These are phyloP conservation scores for Wickerhamiella sorbophila DNA, from an alignment of 805 yeast genomes.

Conservation along the genomic window DNA sequence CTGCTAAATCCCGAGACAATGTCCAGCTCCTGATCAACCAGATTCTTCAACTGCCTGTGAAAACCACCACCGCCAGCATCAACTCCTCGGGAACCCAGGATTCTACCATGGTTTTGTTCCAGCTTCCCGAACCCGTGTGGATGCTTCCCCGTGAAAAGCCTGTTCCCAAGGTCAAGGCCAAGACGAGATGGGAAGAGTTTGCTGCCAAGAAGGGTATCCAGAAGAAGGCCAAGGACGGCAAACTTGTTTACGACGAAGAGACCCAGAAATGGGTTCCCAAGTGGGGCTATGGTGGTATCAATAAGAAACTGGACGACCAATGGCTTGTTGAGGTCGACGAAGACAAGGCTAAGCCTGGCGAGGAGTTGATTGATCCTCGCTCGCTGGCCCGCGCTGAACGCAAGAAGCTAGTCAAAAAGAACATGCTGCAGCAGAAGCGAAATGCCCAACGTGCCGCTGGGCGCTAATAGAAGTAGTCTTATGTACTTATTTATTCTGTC, in stretches of 20 bases:
- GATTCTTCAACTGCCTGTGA: constrained; percentile 75
- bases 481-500: background rate
- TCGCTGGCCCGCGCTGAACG: constrained; percentile 67
- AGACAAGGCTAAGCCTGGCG: constrained; percentile 24
- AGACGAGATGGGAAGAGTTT: constrained; percentile 92
- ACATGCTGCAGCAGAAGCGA: constrained; percentile 69
- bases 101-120: constrained; percentile 68
- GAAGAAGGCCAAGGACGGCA: constrained; percentile 80
- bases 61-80: constrained; percentile 64
- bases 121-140: constrained; percentile 71
- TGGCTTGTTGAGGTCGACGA: constrained; percentile 95
- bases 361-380: constrained; percentile 77
- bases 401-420: constrained; percentile 71
- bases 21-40: constrained; percentile 86
- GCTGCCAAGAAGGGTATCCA: constrained; percentile 92
- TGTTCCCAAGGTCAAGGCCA: constrained; percentile 80
- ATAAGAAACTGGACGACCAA: constrained; percentile 73
- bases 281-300: constrained; percentile 95
- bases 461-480: background rate
- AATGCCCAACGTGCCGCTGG: constrained; percentile 30
- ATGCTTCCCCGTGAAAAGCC: constrained; percentile 89
- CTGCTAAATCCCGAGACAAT: constrained; percentile 69
- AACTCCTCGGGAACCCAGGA: constrained; percentile 43
- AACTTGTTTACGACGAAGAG: constrained; percentile 78
- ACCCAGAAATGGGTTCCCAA: constrained; percentile 92